Evolutionary conservation across 208 protist genomes (phyloP).

Genomic region (Trichomonas tenax): DNA sequence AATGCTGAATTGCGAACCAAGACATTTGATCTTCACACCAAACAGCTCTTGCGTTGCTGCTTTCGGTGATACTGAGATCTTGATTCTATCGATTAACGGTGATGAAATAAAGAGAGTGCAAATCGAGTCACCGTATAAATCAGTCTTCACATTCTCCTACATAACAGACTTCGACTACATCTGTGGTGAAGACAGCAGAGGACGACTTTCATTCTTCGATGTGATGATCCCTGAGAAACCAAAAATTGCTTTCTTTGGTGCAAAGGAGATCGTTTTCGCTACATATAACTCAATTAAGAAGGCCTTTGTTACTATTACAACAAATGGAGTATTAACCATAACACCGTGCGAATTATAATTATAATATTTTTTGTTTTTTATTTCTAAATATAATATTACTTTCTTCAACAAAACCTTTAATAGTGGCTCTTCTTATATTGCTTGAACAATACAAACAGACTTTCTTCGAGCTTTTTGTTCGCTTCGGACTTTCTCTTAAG

Average conservation of each 20-base stretch:
- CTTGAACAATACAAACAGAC: no score
- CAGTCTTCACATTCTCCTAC: background rate
- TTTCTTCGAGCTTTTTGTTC: no score
- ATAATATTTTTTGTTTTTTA: background rate
- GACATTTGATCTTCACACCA: background rate
- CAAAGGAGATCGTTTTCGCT: background rate
- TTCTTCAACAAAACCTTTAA: no score
- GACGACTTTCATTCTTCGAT: background rate
- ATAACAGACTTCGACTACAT: background rate
- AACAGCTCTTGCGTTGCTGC: background rate
- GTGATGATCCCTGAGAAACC: background rate
- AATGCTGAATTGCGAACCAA: background rate
- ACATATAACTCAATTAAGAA: background rate
- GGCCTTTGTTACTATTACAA: background rate
- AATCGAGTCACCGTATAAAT: background rate
- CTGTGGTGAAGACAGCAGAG: background rate
- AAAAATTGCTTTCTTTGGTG: background rate
- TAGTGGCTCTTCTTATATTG: no score
- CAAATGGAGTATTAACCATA: background rate
- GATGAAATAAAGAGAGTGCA: background rate
- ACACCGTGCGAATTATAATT: background rate
- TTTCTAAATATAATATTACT: background rate
- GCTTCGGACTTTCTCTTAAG: no score
- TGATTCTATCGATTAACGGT: background rate
- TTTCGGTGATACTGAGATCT: background rate